Percentiles rank a stretch among this genome's conserved stretches.
phyloP scores from a whole-genome alignment of 2,329 filamentous ascomycete genomes.

The Clonostachys sp. region DNA sequence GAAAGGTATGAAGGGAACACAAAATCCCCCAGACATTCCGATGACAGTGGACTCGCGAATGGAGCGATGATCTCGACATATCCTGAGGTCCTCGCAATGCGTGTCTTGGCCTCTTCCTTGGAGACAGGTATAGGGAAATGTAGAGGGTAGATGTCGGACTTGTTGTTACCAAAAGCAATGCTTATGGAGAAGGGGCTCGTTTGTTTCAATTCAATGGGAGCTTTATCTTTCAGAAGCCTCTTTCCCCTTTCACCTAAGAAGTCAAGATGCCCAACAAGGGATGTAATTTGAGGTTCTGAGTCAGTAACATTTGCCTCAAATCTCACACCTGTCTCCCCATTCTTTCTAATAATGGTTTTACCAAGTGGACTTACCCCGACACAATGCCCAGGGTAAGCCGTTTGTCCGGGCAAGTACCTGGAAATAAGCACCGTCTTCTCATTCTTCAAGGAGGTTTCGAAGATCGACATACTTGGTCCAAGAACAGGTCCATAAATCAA shows the following conservation, averaged over 20 bases:
- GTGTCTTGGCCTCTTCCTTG: constrained; percentile 24
- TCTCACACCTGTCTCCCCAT: constrained; percentile 10
- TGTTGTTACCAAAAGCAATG: constrained; percentile 26
- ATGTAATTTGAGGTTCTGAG: constrained; percentile 18
- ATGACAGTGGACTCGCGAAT: constrained; percentile 13
- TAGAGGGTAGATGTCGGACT: constrained; percentile 16
- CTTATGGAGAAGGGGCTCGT: constrained; percentile 31
- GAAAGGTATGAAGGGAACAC: constrained; percentile 27
- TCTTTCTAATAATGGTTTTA: constrained; percentile 6
- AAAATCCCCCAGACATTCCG: constrained; percentile 19
- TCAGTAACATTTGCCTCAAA: constrained; percentile 22
- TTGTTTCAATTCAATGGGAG: constrained; percentile 28
- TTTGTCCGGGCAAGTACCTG: constrained; percentile 26
- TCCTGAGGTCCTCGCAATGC: constrained; percentile 34
- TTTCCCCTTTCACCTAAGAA: constrained; percentile 26
- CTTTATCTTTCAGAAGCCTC: constrained; percentile 28
- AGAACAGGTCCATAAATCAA: constrained; percentile 14
- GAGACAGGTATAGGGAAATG: constrained; percentile 33
- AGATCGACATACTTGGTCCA: constrained; percentile 19
- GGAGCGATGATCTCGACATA: constrained; percentile 39
- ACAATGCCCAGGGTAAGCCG: constrained; percentile 15
- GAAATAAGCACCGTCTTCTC: constrained; percentile 25
- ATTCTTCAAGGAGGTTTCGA: constrained; percentile 21
- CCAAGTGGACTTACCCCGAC: constrained; percentile 12
- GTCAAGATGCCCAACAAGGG: constrained; percentile 32